Conservation (phyloP, 73 alveolate genomes). For the Paramecium pentaurelia region DNA sequence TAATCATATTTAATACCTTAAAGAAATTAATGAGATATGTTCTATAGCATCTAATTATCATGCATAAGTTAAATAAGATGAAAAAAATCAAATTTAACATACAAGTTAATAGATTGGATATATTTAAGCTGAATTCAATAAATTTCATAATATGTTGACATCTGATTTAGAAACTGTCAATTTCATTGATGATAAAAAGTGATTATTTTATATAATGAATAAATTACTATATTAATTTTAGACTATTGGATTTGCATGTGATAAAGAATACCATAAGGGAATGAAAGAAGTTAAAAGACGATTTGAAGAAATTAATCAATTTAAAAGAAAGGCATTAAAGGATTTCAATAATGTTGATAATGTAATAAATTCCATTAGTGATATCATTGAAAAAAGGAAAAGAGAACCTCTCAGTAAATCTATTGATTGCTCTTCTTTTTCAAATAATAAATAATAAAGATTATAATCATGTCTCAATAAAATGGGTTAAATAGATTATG, state of each 20-base stretch:
- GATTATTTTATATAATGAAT: neutral
- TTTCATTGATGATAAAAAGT: neutral
- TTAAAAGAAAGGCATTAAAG: neutral
- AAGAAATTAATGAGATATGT: neutral
- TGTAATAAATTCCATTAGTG: neutral
- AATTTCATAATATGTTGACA: conserved; percentile 27
- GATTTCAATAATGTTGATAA: neutral
- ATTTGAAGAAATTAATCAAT: neutral
- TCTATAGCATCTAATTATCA: neutral
- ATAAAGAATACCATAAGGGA: neutral
- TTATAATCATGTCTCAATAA: neutral
- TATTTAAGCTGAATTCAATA: conserved; percentile 2
- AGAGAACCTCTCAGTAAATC: neutral
- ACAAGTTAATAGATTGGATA: neutral
- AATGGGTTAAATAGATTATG: neutral
- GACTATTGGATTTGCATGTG: neutral
- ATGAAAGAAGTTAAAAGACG: neutral
- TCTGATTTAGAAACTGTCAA: conserved; percentile 6
- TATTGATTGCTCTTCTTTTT: neutral
- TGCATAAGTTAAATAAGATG: neutral
- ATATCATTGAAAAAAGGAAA: neutral
- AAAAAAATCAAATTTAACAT: neutral
- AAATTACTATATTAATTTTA: neutral
- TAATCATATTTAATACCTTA: neutral
- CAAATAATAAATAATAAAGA: neutral